Evolutionary conservation across 768 basidiomycete genomes (phyloP).

Genomic region (Suillus placidus): DNA sequence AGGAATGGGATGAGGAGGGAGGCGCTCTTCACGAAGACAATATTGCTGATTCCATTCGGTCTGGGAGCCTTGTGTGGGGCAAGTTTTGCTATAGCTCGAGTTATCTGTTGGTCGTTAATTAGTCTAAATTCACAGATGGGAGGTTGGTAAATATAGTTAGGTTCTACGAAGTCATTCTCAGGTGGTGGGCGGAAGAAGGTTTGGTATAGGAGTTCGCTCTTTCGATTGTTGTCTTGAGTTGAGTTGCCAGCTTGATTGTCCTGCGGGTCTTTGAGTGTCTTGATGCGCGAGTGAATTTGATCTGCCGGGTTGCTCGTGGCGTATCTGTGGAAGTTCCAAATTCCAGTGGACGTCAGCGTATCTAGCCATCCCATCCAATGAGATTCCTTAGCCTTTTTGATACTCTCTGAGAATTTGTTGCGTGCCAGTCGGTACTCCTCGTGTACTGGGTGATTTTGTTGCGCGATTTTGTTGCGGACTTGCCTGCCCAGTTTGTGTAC

Average conservation of each 20-base stretch:
- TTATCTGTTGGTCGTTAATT: too few relatives aligned
- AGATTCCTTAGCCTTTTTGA: not conserved
- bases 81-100: not conserved
- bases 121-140: not conserved
- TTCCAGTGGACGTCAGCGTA: not conserved
- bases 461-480: too few relatives aligned
- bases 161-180: too few relatives aligned
- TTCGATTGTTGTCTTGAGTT: constrained; percentile 23
- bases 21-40: too few relatives aligned
- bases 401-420: not conserved
- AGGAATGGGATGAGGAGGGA: too few relatives aligned
- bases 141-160: not conserved
- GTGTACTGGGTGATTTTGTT: too few relatives aligned
- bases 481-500: too few relatives aligned
- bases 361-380: constrained; percentile 20
- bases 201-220: constrained; percentile 19
- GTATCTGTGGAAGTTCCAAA: constrained; percentile 18
- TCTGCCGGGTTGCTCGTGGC: not conserved
- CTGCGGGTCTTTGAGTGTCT: not conserved
- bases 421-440: too few relatives aligned
- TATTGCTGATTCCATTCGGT: too few relatives aligned
- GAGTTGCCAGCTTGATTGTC: too few relatives aligned
- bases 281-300: not conserved
- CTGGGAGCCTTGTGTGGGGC: too few relatives aligned
- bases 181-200: constrained; percentile 29